These are phyloP conservation scores for Corylus americana DNA, from an alignment of 306 rosid genomes.

Conservation along the genomic window DNA sequence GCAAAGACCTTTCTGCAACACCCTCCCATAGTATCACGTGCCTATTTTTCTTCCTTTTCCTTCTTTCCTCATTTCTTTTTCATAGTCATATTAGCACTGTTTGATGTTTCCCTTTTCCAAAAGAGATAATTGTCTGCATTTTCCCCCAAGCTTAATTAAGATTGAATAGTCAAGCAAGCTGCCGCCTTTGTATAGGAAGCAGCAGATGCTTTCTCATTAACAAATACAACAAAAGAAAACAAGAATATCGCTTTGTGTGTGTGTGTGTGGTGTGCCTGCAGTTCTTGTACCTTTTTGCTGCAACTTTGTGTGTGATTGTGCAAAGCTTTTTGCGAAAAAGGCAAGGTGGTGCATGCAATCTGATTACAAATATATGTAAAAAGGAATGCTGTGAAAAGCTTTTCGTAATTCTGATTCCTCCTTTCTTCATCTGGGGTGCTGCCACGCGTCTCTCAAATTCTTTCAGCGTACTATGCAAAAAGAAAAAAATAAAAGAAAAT, in stretches of 20 bases:
- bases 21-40: constrained; percentile 50
- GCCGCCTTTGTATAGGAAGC: too few species aligned
- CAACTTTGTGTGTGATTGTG: constrained; percentile 18
- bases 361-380: constrained; percentile 11
- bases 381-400: constrained; percentile 25
- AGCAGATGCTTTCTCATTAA: too few species aligned
- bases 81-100: constrained; percentile 26
- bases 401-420: constrained; percentile 6
- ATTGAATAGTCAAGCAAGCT: too few species aligned
- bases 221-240: too few species aligned
- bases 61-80: constrained; percentile 26
- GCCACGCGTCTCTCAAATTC: constrained; percentile 53
- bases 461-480: neutral
- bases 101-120: neutral
- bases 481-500: neutral
- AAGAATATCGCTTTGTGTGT: too few species aligned
- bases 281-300: neutral
- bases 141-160: too few species aligned
- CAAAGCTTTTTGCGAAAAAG: constrained; percentile 38
- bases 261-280: neutral
- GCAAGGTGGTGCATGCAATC: constrained; percentile 7
- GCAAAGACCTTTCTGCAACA: constrained; percentile 43
- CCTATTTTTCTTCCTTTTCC: constrained; percentile 25
- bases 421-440: constrained; percentile 40
- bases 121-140: too few species aligned